Evolutionary conservation across 306 rosid genomes (phyloP), one percentile per base, ranked within the genome.

Genomic region (Crotalaria pallida): DNA sequence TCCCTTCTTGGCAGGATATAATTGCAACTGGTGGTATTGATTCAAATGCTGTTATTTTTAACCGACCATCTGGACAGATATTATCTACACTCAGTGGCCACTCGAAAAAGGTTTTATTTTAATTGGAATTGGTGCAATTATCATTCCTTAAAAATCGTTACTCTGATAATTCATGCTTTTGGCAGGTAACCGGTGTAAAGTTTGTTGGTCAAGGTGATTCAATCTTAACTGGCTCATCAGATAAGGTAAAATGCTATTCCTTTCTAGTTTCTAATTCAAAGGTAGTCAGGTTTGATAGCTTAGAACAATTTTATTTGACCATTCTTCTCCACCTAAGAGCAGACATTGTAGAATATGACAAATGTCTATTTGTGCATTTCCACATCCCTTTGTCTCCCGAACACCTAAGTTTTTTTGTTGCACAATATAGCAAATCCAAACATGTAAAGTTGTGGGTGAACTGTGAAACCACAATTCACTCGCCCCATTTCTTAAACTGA

Each of bases 21-120:
- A 82, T 95, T 81, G 96, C 96, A 41, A 95, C 99, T 73, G 99
- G 99, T 38, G 97, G 97, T 77, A 52, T 86, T 61, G 99, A 95
- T 84, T 79, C 92, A 53, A 95, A 95, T 84, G 96, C 99, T 61
- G 96, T 95, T 45, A 73, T 95, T 61, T 95, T 95, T 80, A 91
- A 88, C 77, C 88, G 97, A 26, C 80, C 96, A 47, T 83, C 97
- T 5, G 99, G 97, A 59, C 96, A 95, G 80, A 89, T 95, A 78
- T 77, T 91, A 80, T 87, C 99, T 56, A 89, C 97, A 10, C 96
- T 95, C 52, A 84, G 84, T 61, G 99, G 99, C 59, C 99, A 95
- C 81, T 84, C 93, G 2, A 95, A 91, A 84, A 95, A 95, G 99
- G 99, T 92, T 78, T 73, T 16, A 52, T 65, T 59, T 58, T 67